phyloP scores from a whole-genome alignment of 345 rosid species.

The Rhodamnia argentea region DNA sequence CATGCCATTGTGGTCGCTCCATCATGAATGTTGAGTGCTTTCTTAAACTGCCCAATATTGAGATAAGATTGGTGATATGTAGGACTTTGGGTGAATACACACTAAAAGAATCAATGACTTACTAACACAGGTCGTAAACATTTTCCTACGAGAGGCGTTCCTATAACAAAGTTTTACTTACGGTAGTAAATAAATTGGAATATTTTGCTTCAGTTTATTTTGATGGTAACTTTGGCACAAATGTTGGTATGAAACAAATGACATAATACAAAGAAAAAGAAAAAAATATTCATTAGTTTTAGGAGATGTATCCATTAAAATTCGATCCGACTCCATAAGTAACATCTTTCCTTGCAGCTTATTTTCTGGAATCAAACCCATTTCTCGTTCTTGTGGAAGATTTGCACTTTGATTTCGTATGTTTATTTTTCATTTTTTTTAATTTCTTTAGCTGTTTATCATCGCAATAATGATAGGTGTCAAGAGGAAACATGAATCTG shows the following conservation, averaged over 20 bases:
- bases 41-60: too few relatives aligned
- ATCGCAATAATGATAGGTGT: too few relatives aligned
- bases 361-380: neutral
- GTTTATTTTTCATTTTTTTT: too few relatives aligned
- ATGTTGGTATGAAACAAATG: neutral
- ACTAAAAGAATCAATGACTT: neutral
- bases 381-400: too few relatives aligned
- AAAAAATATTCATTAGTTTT: neutral
- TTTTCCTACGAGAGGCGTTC: neutral
- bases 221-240: neutral
- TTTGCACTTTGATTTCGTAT: too few relatives aligned
- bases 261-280: neutral
- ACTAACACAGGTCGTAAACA: accelerated
- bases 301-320: neutral
- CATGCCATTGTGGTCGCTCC: too few relatives aligned
- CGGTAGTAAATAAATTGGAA: neutral
- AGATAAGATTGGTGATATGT: neutral
- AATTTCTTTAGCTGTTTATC: too few relatives aligned
- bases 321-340: neutral
- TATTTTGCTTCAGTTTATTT: neutral
- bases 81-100: neutral
- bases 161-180: neutral
- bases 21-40: too few relatives aligned
- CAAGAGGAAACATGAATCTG: too few relatives aligned
- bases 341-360: neutral